A percentile compares a stretch with the other conserved stretches of the same genome.
These are phyloP conservation scores for Termitomyces sp. DNA, from an alignment of 768 basidiomycete genomes.

Conservation along the genomic window DNA sequence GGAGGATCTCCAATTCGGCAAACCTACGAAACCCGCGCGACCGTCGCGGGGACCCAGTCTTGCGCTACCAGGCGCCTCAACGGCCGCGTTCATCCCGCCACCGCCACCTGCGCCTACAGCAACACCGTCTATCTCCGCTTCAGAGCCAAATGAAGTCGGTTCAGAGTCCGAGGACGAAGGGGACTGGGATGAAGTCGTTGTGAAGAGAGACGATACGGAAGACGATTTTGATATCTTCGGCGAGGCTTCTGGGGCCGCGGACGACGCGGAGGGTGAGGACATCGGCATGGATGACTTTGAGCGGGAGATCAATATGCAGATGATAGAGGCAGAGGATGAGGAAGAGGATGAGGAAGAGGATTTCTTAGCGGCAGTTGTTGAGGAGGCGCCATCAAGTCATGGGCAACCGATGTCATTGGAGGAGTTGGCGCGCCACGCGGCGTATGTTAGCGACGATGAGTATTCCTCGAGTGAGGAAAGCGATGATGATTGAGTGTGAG, in stretches of 20 bases:
- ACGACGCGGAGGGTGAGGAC: conserved; percentile 28
- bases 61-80: conserved; percentile 32
- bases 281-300: conserved; percentile 36
- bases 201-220: conserved; percentile 14
- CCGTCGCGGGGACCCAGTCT: conserved; percentile 23
- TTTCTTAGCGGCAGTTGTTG: conserved; percentile 38
- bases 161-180: conserved; percentile 38
- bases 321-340: conserved; percentile 43
- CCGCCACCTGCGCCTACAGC: conserved; percentile 17
- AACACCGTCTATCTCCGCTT: neutral
- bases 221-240: conserved; percentile 27
- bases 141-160: conserved; percentile 7
- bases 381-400: conserved; percentile 8
- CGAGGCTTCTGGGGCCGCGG: conserved; percentile 16
- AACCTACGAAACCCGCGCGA: conserved; percentile 35
- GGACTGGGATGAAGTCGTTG: conserved; percentile 47
- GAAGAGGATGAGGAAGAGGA: conserved; percentile 53
- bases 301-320: conserved; percentile 30
- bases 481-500: conserved; percentile 43
- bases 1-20: conserved; percentile 45
- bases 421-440: conserved; percentile 17
- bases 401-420: conserved; percentile 15
- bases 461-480: conserved; percentile 52
- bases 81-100: conserved; percentile 21
- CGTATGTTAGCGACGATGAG: conserved; percentile 36